These are phyloP conservation scores for Lepidium africanum DNA, from an alignment of 345 rosid species.

Conservation along the genomic window DNA sequence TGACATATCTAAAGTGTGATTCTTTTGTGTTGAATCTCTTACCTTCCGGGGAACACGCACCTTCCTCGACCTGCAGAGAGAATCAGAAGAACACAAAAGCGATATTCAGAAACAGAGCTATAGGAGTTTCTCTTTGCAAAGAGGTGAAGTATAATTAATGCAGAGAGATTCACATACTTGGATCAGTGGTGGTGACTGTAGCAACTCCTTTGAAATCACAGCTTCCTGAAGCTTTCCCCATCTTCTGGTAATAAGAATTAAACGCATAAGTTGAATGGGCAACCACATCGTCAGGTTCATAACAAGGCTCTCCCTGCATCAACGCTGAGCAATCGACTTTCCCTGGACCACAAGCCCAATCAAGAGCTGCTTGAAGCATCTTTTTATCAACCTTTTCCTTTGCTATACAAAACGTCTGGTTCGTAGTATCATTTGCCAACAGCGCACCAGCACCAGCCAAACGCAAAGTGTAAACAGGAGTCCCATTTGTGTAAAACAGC, in stretches of 20 bases:
- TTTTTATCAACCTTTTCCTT: conserved; percentile 68
- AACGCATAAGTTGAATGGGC: conserved; percentile 83
- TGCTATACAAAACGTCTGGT: conserved; percentile 82
- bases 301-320: conserved; percentile 77
- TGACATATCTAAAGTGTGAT: background rate
- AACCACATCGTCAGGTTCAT: conserved; percentile 74
- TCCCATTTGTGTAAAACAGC: conserved; percentile 60
- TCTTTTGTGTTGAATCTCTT: conserved; percentile 2
- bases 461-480: conserved; percentile 62
- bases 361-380: conserved; percentile 97
- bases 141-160: background rate
- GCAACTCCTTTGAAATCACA: conserved; percentile 98
- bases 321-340: conserved; percentile 77
- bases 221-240: conserved; percentile 64
- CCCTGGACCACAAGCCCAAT: conserved; percentile 99
- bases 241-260: conserved; percentile 78
- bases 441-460: conserved; percentile 78
- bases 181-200: conserved; percentile 74
- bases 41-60: conserved; percentile 80
- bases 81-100: background rate
- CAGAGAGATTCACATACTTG: conserved; percentile 48
- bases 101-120: conserved; percentile 3
- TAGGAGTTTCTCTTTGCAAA: background rate
- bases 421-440: conserved; percentile 90
- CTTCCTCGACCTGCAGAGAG: conserved; percentile 65